Base-by-base conservation (phyloP, 345 rosid genomes). In the Erysimum cheiranthoides region DNA sequence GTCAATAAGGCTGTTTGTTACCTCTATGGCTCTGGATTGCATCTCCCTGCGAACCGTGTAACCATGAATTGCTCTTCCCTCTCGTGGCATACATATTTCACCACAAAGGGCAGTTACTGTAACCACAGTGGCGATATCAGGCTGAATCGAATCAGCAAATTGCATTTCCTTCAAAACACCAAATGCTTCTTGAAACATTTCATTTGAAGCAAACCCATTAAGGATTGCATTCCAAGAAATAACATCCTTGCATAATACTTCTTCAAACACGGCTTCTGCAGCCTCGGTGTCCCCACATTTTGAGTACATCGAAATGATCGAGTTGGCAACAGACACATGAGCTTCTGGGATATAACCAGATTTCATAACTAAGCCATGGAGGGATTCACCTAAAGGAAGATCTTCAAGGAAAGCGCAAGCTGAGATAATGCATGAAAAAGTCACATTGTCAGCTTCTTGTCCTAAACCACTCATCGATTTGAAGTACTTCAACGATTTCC, bases 191-290 rank as follows among this genome's bases (percentile, higher is more conserved):
- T 43, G 40, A 54, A 78, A 32, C 82, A 60, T 77, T 62, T 83
- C 89, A 59, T 81, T 86, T 47, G 66, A 61, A 59, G 86, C 67
- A 79, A 81, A 79, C 46, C 90, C 93, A 38, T 71, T 80, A 42
- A 89, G 81, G 56, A 85, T 57, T 59, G 89, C 73, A 78, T 89
- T 89, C 86, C 88, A 86, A 3, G 89, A 82, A 58, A 89, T 64
- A 16, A 81, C 65, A 71, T 89, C 89, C 69, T 78, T 78, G 61
- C 32, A 7, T 31, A 52, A 12, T 76, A 82, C 67, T 53, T 62
- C 78, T 52, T 52, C 18, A 77, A 86, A 84, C 35, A 85, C 79
- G 3, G 49, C 46, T 70, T 82, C 79, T 0, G 88, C 85, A 78
- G 76, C 85, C 40, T 65, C 74, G 14, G 13, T 66, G 52, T 84